Percentiles rank a stretch among this genome's conserved stretches.
These are phyloP conservation scores for Rhodomyrtus tomentosa DNA, from an alignment of 345 rosid genomes.

Conservation along the genomic window DNA sequence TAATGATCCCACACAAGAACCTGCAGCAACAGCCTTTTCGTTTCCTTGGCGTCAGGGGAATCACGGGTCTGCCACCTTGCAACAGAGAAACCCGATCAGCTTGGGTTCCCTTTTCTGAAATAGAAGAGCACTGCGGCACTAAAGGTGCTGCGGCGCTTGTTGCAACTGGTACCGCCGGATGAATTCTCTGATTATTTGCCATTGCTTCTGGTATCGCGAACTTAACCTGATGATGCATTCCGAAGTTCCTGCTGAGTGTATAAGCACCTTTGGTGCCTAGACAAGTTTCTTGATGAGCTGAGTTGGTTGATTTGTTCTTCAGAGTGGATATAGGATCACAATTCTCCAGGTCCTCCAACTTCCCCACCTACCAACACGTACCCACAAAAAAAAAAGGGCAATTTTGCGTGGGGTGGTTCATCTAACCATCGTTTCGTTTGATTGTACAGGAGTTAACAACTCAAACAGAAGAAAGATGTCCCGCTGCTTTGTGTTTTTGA, in stretches of 20 bases:
- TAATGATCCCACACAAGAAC: conserved; percentile 48
- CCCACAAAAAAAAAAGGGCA: background rate
- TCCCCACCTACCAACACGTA: conserved; percentile 34
- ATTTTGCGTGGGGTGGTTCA: conserved; percentile 30
- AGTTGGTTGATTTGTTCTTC: background rate
- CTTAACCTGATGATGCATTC: background rate
- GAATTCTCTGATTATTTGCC: conserved; percentile 36
- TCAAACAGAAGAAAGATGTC: background rate
- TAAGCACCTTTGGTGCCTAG: background rate
- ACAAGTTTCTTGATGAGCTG: background rate
- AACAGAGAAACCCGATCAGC: conserved; percentile 1
- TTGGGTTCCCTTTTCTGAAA: conserved; percentile 8
- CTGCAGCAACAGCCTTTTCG: conserved; percentile 42
- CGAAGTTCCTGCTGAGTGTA: background rate
- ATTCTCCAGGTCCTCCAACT: conserved; percentile 17
- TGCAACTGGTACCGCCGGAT: conserved; percentile 30
- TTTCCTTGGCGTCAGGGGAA: conserved; percentile 8
- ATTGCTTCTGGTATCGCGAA: background rate
- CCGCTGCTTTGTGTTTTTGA: background rate
- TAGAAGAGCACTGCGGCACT: conserved; percentile 4
- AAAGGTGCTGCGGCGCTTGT: background rate
- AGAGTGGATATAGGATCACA: background rate
- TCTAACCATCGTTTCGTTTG: conserved; percentile 9
- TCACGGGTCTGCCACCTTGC: conserved; percentile 6
- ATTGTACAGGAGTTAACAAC: background rate